Evolutionary conservation across 495 filamentous ascomycete genomes (phyloP).

Genomic region (Parmelia sp.): DNA sequence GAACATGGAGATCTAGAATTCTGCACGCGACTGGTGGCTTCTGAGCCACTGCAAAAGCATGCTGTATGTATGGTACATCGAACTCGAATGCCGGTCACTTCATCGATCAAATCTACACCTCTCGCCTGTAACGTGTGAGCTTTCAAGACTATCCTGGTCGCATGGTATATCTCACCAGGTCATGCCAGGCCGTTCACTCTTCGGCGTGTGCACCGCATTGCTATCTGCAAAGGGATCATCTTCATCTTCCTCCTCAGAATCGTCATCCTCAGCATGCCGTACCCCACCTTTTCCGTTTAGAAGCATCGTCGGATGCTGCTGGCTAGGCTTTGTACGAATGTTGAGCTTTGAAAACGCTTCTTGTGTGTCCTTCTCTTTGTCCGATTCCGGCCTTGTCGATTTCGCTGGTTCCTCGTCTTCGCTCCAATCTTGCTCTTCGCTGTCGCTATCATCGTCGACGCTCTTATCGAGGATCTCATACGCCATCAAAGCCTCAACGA

Average conservation of each 20-base stretch:
- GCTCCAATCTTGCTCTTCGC: slow-evolving; percentile 53
- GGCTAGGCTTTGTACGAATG: slow-evolving; percentile 38
- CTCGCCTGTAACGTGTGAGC: slow-evolving; percentile 1
- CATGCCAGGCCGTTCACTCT: slow-evolving; percentile 47
- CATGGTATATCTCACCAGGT: slow-evolving; percentile 37
- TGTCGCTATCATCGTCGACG: slow-evolving; percentile 94
- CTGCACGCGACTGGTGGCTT: background rate
- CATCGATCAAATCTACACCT: background rate
- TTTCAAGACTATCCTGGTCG: background rate
- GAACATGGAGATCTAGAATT: background rate
- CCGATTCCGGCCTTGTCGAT: slow-evolving; percentile 19
- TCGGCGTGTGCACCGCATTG: slow-evolving; percentile 62
- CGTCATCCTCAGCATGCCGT: slow-evolving; percentile 36
- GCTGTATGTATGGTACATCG: background rate
- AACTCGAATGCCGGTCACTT: background rate
- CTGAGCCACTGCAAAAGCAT: background rate
- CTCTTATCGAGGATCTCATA: slow-evolving; percentile 94
- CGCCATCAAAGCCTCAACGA: slow-evolving; percentile 87
- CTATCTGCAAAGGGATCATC: slow-evolving; percentile 74
- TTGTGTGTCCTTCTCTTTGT: slow-evolving; percentile 22
- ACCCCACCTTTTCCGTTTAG: slow-evolving; percentile 20
- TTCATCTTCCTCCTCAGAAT: slow-evolving; percentile 50
- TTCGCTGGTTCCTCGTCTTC: slow-evolving; percentile 46
- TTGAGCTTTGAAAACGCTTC: slow-evolving; percentile 41
- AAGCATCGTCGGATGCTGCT: slow-evolving; percentile 18